These are phyloP conservation scores for Phyllosticta citrichinensis DNA, from an alignment of 2,329 filamentous ascomycete species.

Conservation along the genomic window DNA sequence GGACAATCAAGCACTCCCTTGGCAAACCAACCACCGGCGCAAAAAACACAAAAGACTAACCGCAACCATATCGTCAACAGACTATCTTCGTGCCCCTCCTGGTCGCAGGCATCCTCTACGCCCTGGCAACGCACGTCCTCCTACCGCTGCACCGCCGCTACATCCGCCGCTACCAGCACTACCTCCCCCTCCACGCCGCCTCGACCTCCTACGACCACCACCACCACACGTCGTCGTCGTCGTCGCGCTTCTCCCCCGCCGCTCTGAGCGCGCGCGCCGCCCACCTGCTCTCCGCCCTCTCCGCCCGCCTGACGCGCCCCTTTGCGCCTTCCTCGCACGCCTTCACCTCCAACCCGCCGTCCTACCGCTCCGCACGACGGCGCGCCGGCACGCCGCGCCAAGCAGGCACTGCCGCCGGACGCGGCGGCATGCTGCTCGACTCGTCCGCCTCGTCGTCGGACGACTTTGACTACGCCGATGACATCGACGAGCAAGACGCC, in stretches of 20 bases:
- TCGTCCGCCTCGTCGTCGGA: not conserved
- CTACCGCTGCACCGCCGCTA: conserved; percentile 36
- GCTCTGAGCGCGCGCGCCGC: conserved; percentile 23
- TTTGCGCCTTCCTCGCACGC: not conserved
- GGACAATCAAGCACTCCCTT: not conserved
- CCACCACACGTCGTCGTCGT: conserved; percentile 11
- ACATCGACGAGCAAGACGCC: conserved; percentile 11
- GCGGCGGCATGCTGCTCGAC: not conserved
- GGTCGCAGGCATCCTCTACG: conserved; percentile 33
- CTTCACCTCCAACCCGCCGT: not conserved
- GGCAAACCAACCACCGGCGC: not conserved
- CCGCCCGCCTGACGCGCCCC: conserved; percentile 1
- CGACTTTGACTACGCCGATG: not conserved
- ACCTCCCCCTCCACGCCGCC: conserved; percentile 29
- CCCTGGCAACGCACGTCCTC: conserved; percentile 30
- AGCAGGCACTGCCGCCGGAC: not conserved
- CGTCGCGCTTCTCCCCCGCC: conserved; percentile 19
- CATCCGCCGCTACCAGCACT: conserved; percentile 34
- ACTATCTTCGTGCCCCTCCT: conserved; percentile 36
- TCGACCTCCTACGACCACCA: not conserved
- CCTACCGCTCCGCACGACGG: not conserved
- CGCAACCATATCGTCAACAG: conserved; percentile 17
- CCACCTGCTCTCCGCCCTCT: conserved; percentile 1
- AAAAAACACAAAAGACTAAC: not conserved
- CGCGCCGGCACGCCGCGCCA: not conserved